Base-by-base conservation (phyloP, 768 basidiomycete species). In the Rhodocollybia butyracea region DNA sequence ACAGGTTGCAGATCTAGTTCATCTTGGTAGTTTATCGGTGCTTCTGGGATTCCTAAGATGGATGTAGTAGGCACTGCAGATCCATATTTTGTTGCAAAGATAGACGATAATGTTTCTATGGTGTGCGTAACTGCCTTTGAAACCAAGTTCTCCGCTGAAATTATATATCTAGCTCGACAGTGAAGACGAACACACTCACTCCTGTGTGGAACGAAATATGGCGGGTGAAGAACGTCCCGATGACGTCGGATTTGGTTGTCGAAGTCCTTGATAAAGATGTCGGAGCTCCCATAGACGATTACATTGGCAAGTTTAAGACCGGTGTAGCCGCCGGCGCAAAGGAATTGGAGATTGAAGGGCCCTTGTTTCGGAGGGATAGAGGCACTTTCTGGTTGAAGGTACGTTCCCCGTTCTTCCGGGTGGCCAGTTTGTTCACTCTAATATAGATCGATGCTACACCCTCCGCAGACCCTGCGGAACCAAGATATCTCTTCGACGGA, bases 161-260 rank as follows among this genome's bases (percentile, higher is more conserved):
- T 22, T 13, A 15, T 7, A 43, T 31, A 52, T 59, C 46, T 17
- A 91, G 89, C 38, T 91, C 89, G 0, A 80, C 83, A 0, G 84
- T 91, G 11, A 76, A 86, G 60, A 51, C 68, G 15, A 73, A 82
- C 41, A 84, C 82, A 4, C 67, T 83, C 17, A 61, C 71, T 0
- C 89, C 89, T 0, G 84, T 88, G n/a, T 91, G 89, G 89, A 86
- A 91, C 61, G 89, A 89, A 63, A 60, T 74, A 13, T 91, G 89
- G 89, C 70, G 73, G 31, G 69, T 91, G 58, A 86, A 83, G 69
- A 89, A 88, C 63, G 89, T 91, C 10, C 89, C 89, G 0, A 67
- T 66, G 4, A 77, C 72, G 13, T 88, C 88, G 5, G 74, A 71
- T 27, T 67, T 91, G 5, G 65, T 71, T 7, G 80, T 90, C 17